phyloP scores from a whole-genome alignment of 139 green algal species.

The Trebouxia sp. region DNA sequence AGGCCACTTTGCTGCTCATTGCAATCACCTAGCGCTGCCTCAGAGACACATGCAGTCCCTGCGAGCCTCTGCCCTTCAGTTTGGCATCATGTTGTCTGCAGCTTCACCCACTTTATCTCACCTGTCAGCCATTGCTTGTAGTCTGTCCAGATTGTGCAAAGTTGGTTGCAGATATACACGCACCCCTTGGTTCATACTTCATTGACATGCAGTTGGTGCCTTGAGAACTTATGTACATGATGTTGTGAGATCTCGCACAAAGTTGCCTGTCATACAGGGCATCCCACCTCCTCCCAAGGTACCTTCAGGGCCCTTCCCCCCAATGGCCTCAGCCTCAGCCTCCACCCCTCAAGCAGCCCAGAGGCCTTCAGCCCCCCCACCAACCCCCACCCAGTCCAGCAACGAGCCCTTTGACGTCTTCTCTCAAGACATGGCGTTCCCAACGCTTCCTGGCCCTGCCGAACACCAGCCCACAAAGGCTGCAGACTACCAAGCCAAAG shows the following conservation, averaged over 20 bases:
- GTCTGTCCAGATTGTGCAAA: too few species aligned
- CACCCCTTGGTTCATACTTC: too few species aligned
- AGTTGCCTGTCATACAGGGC: constrained; percentile 27
- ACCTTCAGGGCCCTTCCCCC: constrained; percentile 60
- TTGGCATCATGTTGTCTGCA: too few species aligned
- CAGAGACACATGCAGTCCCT: too few species aligned
- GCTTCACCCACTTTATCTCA: too few species aligned
- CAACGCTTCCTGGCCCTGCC: constrained; percentile 29
- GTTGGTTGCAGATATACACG: too few species aligned
- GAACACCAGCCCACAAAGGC: neutral
- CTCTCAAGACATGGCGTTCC: constrained; percentile 31
- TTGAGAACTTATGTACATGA: too few species aligned
- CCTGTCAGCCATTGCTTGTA: too few species aligned
- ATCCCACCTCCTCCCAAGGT: constrained; percentile 46
- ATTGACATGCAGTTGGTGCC: too few species aligned
- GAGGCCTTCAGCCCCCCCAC: neutral
- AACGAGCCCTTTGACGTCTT: constrained; percentile 37
- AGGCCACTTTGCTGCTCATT: too few species aligned
- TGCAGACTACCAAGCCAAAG: constrained; percentile 21
- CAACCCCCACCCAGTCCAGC: constrained; percentile 2
- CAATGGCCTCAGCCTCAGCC: constrained; percentile 33
- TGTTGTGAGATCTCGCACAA: neutral
- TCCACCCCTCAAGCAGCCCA: neutral
- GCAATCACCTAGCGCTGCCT: too few species aligned
- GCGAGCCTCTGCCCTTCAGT: too few species aligned